Percentiles rank a stretch among this genome's conserved stretches.
Conservation (phyloP, 257 asterid genomes). For the Nicotiana undulata region DNA sequence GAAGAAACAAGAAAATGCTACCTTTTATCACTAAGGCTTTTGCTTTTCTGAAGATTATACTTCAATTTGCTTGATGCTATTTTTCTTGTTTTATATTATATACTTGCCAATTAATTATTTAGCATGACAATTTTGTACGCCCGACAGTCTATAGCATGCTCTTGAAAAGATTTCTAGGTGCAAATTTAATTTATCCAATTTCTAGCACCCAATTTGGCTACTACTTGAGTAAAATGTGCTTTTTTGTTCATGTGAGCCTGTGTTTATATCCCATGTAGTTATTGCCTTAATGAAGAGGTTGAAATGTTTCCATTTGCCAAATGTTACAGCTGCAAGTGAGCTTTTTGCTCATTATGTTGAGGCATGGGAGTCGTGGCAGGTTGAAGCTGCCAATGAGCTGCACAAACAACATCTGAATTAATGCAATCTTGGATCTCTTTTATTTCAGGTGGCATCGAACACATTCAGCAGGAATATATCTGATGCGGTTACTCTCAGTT, state of each 20-base stretch:
- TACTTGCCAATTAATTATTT: neutral
- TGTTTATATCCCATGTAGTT: neutral
- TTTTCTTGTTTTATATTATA: neutral
- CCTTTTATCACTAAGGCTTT: neutral
- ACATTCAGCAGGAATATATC: neutral
- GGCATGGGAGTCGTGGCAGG: conserved; percentile 52
- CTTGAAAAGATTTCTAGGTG: neutral
- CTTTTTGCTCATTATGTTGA: conserved; percentile 51
- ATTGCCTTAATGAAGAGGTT: neutral
- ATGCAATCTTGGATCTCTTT: conserved; percentile 7
- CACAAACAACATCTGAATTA: conserved; percentile 19
- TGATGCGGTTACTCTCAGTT: conserved; percentile 1
- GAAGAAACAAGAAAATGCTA: neutral
- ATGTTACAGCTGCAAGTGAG: conserved; percentile 39
- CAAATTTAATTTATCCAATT: neutral
- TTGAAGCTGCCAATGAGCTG: conserved; percentile 37
- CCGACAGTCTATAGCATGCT: neutral
- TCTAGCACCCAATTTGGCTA: neutral
- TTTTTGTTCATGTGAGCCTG: neutral
- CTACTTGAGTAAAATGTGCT: neutral
- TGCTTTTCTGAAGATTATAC: neutral
- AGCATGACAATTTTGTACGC: neutral
- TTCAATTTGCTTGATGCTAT: neutral
- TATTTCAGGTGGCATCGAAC: neutral
- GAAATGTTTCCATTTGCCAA: conserved; percentile 11